Evolutionary conservation across 1,139 yeast genomes (phyloP).

Genomic region (Pichia sp.): DNA sequence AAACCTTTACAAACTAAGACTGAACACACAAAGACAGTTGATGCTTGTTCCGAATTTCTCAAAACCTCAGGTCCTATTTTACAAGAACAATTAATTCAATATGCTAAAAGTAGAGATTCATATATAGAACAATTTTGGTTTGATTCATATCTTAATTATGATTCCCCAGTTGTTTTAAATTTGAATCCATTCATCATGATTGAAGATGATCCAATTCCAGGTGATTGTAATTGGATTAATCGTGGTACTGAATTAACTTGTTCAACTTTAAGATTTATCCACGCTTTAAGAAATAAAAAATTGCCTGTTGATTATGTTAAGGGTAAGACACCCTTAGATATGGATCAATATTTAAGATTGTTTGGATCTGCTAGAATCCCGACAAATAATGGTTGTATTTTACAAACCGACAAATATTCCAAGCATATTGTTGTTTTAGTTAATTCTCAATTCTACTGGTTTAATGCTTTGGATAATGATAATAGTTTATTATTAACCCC

Average conservation of each 20-base stretch:
- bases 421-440: conserved; percentile 81
- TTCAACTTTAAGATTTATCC: conserved; percentile 69
- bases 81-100: conserved; percentile 56
- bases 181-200: conserved; percentile 81
- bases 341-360: conserved; percentile 82
- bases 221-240: conserved; percentile 64
- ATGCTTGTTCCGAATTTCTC: conserved; percentile 55
- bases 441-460: conserved; percentile 89
- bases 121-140: conserved; percentile 93
- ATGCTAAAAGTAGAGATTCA: conserved; percentile 59
- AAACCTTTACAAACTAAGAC: conserved; percentile 70
- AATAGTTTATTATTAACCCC: conserved; percentile 67
- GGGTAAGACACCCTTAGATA: conserved; percentile 64
- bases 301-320: conserved; percentile 66
- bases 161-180: conserved; percentile 82
- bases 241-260: conserved; percentile 78
- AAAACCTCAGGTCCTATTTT: conserved; percentile 51
- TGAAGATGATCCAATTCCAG: conserved; percentile 86
- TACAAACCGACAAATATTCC: conserved; percentile 71
- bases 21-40: conserved; percentile 56
- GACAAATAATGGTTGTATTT: conserved; percentile 69
- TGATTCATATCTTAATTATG: conserved; percentile 79
- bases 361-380: conserved; percentile 88
- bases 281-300: conserved; percentile 70
- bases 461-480: conserved; percentile 72